Conservation (phyloP, 2,329 filamentous ascomycete species). For the Amauroascus niger region DNA sequence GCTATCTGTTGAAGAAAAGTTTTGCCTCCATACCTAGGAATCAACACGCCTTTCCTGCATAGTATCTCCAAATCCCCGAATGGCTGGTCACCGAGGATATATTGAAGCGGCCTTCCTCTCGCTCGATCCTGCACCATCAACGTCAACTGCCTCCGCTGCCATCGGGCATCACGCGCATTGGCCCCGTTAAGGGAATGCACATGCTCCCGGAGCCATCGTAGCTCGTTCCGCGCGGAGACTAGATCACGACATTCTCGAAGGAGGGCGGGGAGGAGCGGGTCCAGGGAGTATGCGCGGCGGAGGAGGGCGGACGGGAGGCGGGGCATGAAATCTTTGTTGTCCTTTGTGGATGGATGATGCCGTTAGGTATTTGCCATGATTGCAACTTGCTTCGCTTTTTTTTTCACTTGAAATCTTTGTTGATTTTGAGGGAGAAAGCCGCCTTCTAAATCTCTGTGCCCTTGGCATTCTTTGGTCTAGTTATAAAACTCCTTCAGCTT, state of each 20-base stretch:
- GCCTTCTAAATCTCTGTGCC: no score
- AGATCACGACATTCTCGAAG: conserved; percentile 39
- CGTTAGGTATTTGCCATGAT: no score
- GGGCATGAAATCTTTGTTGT: conserved; percentile 38
- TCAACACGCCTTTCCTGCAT: conserved; percentile 69
- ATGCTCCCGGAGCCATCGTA: conserved; percentile 39
- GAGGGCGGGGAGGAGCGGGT: conserved; percentile 34
- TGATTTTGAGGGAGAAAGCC: no score
- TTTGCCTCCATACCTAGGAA: conserved; percentile 51
- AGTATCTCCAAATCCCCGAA: conserved; percentile 75
- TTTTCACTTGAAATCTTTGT: no score
- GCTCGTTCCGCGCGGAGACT: conserved; percentile 37
- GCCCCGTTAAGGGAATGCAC: conserved; percentile 19
- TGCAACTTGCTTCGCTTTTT: no score
- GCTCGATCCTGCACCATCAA: conserved; percentile 37
- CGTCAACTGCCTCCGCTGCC: conserved; percentile 28
- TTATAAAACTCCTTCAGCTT: no score
- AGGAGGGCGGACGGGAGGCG: conserved; percentile 33
- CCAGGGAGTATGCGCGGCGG: conserved; percentile 27
- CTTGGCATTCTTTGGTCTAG: no score
- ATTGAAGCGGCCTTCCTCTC: conserved; percentile 72
- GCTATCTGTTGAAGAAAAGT: not conserved
- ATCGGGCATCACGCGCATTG: not conserved
- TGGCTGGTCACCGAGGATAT: conserved; percentile 76
- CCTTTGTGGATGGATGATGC: no score